These are phyloP conservation scores for Mortierella sp. DNA, from an alignment of 371 early-diverging fungal genomes.

Conservation along the genomic window DNA sequence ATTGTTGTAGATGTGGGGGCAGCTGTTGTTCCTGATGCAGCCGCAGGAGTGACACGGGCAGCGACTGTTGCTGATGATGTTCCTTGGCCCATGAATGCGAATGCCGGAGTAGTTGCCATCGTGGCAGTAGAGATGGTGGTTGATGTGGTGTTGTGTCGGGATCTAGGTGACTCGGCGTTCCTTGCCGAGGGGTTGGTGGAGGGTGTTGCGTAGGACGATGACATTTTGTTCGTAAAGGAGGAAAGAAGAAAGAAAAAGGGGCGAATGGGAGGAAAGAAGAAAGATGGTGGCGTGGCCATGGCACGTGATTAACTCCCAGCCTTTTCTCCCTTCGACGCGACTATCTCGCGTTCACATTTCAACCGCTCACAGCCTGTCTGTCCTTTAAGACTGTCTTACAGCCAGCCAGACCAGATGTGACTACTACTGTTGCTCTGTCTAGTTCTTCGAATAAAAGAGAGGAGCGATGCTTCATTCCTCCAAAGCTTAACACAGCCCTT, in stretches of 20 bases:
- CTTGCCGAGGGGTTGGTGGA: not conserved
- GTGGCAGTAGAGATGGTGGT: not conserved
- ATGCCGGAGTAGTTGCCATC: conserved; percentile 8
- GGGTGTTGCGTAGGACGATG: not conserved
- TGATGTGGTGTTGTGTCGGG: not conserved
- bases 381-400: too few relatives aligned
- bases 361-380: too few relatives aligned
- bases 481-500: too few relatives aligned
- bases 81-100: conserved; percentile 11
- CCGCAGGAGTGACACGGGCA: conserved; percentile 3
- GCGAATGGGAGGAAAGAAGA: not conserved
- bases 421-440: too few relatives aligned
- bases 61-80: conserved; percentile 9
- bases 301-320: not conserved
- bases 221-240: not conserved
- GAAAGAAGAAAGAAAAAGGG: too few relatives aligned
- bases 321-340: not conserved
- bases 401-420: too few relatives aligned
- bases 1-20: not conserved
- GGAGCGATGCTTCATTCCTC: too few relatives aligned
- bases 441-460: too few relatives aligned
- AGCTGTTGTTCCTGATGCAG: conserved; percentile 8
- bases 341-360: too few relatives aligned
- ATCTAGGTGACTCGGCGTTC: conserved; percentile 5
- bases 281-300: too few relatives aligned